Conservation (phyloP, 345 rosid species). For the Populus euphratica region DNA sequence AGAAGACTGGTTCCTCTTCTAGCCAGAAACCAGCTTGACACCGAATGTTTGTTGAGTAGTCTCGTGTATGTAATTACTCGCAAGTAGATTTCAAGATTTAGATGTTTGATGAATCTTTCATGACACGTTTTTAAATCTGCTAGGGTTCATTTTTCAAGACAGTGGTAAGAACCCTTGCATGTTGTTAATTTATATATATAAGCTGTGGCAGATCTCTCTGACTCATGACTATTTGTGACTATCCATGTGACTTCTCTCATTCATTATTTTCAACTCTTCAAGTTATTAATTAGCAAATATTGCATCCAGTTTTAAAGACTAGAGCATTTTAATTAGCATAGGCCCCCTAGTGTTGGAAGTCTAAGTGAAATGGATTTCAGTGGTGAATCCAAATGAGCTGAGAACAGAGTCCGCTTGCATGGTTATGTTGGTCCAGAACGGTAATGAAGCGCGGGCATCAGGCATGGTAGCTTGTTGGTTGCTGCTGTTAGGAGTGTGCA, state of each 20-base stretch:
- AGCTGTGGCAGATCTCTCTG: neutral
- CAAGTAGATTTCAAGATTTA: conserved; percentile 17
- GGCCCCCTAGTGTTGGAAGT: neutral
- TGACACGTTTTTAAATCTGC: neutral
- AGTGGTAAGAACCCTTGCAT: conserved; percentile 12
- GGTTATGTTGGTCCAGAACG: neutral
- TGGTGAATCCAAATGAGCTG: neutral
- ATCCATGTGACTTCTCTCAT: neutral
- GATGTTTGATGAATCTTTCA: conserved; percentile 12
- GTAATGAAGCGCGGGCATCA: neutral
- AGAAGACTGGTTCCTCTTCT: conserved; percentile 29
- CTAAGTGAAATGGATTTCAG: neutral
- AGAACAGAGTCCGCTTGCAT: neutral
- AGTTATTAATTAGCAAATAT: neutral
- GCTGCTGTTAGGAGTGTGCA: neutral
- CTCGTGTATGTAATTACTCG: conserved; percentile 16
- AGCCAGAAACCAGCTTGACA: conserved; percentile 18
- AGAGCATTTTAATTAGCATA: neutral
- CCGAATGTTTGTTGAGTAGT: conserved; percentile 23
- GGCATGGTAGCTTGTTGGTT: neutral
- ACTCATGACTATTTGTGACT: neutral
- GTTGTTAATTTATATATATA: neutral
- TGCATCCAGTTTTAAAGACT: neutral
- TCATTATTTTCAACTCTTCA: neutral
- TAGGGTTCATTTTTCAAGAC: conserved; percentile 1